These are phyloP conservation scores for Neckera pumila DNA, from an alignment of 225 moss, liverwort and hornwort genomes.

Conservation along the genomic window DNA sequence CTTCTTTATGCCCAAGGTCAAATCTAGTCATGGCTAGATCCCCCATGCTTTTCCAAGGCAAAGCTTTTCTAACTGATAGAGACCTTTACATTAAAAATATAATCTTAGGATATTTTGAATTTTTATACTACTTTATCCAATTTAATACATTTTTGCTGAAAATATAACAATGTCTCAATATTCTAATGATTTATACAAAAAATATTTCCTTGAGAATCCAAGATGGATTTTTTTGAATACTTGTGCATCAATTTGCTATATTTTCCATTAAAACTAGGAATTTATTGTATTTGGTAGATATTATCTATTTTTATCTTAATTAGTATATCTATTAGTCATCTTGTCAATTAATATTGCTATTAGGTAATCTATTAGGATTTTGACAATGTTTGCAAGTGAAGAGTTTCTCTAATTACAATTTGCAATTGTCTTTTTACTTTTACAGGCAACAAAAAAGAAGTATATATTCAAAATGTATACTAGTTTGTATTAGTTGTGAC, in stretches of 20 bases:
- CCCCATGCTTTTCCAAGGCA: fast-evolving
- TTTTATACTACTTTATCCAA: not conserved
- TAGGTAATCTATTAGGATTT: not conserved
- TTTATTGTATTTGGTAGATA: not conserved
- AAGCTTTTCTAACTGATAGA: too few relatives aligned
- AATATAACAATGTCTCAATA: not conserved
- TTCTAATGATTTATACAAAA: not conserved
- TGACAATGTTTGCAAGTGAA: fast-evolving
- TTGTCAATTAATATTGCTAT: not conserved
- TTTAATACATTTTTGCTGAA: not conserved
- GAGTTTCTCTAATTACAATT: not conserved
- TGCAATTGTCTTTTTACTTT: not conserved
- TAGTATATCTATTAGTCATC: not conserved
- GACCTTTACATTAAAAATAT: not conserved
- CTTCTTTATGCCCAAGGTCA: not conserved
- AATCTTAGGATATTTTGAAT: not conserved
- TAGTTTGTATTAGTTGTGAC: not conserved
- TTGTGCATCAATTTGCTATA: not conserved
- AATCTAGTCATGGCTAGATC: not conserved
- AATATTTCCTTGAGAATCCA: not conserved
- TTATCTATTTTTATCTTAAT: fast-evolving
- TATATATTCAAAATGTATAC: not conserved
- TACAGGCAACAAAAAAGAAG: not conserved
- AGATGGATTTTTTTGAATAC: not conserved
- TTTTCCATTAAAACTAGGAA: not conserved